These are phyloP conservation scores for Colletotrichum spaethianum DNA, from an alignment of 2,329 filamentous ascomycete genomes.

Conservation along the genomic window DNA sequence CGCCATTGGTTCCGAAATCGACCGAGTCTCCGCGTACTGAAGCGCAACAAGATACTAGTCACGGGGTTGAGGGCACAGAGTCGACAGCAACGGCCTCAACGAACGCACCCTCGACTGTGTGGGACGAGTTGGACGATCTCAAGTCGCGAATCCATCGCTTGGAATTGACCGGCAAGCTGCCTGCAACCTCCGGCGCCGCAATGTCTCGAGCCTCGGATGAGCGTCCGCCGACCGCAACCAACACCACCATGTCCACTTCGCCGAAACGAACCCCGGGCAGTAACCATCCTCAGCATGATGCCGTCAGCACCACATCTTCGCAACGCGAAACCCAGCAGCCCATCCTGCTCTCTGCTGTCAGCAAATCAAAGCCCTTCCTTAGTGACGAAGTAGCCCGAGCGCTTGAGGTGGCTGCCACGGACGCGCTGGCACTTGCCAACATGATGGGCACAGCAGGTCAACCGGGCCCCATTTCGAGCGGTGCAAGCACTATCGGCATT, in stretches of 20 bases:
- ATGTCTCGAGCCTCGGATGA: slow-evolving; percentile 83
- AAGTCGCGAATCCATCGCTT: slow-evolving; percentile 93
- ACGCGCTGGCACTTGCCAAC: slow-evolving; percentile 83
- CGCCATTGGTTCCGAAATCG: slow-evolving; percentile 68
- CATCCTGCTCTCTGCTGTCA: slow-evolving; percentile 83
- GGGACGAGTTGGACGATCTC: slow-evolving; percentile 96
- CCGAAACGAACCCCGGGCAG: slow-evolving; percentile 79
- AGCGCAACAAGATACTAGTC: slow-evolving; percentile 51
- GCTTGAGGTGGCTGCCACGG: slow-evolving; percentile 84
- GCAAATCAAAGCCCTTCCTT: slow-evolving; percentile 81
- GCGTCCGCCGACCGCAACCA: slow-evolving; percentile 90
- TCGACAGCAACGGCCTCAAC: slow-evolving; percentile 90
- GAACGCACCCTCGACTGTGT: slow-evolving; percentile 91
- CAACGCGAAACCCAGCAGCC: slow-evolving; percentile 76
- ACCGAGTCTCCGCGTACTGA: slow-evolving; percentile 55
- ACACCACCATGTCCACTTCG: slow-evolving; percentile 91
- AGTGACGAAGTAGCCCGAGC: slow-evolving; percentile 81
- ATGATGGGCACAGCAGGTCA: slow-evolving; percentile 83
- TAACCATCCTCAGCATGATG: slow-evolving; percentile 60
- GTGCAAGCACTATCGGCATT: slow-evolving; percentile 73
- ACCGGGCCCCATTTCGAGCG: slow-evolving; percentile 77
- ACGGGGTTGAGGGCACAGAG: slow-evolving; percentile 78
- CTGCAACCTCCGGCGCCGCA: slow-evolving; percentile 84
- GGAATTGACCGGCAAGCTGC: slow-evolving; percentile 90
- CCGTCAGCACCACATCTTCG: slow-evolving; percentile 57